Conservation (phyloP, 345 rosid species). For the Salix udensis region DNA sequence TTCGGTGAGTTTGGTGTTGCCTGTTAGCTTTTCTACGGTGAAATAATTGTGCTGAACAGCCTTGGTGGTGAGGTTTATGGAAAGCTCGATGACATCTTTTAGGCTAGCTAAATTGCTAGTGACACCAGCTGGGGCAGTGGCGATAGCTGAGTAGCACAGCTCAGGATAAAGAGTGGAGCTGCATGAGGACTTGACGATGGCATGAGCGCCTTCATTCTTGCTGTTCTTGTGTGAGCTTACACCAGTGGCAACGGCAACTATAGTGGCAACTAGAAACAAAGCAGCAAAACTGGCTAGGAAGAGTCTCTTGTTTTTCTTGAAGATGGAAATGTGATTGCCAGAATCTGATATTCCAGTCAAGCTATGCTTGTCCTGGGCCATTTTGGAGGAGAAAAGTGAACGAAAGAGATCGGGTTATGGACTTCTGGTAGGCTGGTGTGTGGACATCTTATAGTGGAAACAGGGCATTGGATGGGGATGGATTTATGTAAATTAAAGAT, state of each 20-base stretch:
- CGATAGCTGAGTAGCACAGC: conserved; percentile 62
- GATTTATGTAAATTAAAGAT: not conserved
- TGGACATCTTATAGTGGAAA: not conserved
- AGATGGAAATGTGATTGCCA: conserved; percentile 6
- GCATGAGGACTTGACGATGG: conserved; percentile 59
- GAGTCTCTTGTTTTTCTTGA: conserved; percentile 33
- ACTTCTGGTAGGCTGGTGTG: not conserved
- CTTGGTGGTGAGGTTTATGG: conserved; percentile 23
- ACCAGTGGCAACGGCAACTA: conserved; percentile 40
- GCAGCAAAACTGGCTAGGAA: conserved; percentile 30
- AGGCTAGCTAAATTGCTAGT: conserved; percentile 23
- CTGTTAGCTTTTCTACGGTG: conserved; percentile 25
- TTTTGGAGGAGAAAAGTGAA: not conserved
- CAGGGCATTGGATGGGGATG: not conserved
- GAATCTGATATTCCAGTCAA: conserved; percentile 24
- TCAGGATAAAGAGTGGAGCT: conserved; percentile 62
- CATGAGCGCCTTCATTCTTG: conserved; percentile 31
- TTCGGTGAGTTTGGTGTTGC: conserved; percentile 25
- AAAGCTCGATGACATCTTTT: conserved; percentile 34
- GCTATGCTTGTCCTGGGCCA: conserved; percentile 22
- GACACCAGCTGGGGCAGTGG: conserved; percentile 31
- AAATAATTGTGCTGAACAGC: conserved; percentile 31
- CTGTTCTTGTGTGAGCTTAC: conserved; percentile 24
- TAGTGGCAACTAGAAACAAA: conserved; percentile 38
- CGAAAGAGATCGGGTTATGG: no score